Conservation (phyloP, 2,329 filamentous ascomycete species). For the Neospermospora avenae region DNA sequence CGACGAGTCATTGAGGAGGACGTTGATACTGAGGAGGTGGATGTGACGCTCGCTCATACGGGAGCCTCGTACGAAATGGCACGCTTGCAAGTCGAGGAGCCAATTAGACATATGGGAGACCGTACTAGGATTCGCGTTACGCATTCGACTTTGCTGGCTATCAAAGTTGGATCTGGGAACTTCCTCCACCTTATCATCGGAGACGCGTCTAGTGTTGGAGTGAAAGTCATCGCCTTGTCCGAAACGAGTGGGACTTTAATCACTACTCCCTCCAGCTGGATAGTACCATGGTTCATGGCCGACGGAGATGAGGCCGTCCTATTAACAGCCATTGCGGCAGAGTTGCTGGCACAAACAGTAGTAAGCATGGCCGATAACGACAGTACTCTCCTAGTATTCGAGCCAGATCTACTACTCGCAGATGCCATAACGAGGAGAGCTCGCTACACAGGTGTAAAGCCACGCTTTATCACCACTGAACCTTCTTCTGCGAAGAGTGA, state of each 20-base stretch:
- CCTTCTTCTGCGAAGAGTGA: not conserved
- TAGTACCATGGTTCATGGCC: conserved; percentile 3
- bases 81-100: not conserved
- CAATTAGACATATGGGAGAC: not conserved
- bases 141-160: conserved; percentile 5
- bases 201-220: not conserved
- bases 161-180: not conserved
- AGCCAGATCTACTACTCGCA: conserved; percentile 4
- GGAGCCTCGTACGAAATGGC: conserved; percentile 6
- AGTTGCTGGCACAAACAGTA: conserved; percentile 1
- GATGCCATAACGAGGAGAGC: not conserved
- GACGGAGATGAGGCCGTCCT: not conserved
- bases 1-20: conserved; percentile 15
- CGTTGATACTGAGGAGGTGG: not conserved
- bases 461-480: conserved; percentile 4
- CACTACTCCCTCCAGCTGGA: not conserved
- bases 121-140: conserved; percentile 5
- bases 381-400: conserved; percentile 1
- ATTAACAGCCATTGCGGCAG: conserved; percentile 1
- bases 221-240: conserved; percentile 10
- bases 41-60: not conserved
- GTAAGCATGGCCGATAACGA: not conserved
- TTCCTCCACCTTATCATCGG: conserved; percentile 4
- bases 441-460: not conserved
- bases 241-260: not conserved